Evolutionary conservation across 768 basidiomycete species (phyloP).

Genomic region (Naematelia encephala): DNA sequence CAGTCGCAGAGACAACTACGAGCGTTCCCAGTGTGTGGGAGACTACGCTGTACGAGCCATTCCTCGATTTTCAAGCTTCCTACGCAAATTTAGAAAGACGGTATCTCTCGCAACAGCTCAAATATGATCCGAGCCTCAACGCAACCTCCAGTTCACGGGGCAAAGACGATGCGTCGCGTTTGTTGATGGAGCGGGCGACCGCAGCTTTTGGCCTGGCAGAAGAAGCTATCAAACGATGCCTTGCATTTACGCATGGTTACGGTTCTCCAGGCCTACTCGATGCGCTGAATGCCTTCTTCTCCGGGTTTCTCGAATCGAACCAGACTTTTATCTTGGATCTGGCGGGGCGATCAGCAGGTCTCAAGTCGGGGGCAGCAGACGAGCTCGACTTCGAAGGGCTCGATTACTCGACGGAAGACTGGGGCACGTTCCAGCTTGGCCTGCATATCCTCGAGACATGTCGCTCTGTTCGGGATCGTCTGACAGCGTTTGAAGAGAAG

Average conservation of each 20-base stretch:
- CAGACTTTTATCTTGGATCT: conserved; percentile 10
- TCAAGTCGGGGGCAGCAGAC: conserved; percentile 18
- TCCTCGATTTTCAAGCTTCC: conserved; percentile 82
- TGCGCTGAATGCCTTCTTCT: conserved; percentile 68
- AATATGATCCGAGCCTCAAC: conserved; percentile 19
- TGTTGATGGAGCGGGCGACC: conserved; percentile 66
- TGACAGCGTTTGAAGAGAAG: conserved; percentile 67
- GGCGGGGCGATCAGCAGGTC: background rate
- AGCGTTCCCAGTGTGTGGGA: conserved; percentile 63
- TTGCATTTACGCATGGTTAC: conserved; percentile 83
- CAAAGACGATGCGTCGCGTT: conserved; percentile 48
- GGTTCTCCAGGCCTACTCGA: conserved; percentile 69
- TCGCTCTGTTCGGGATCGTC: conserved; percentile 66
- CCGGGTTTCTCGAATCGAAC: conserved; percentile 59
- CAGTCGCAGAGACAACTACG: conserved; percentile 2
- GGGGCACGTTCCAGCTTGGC: conserved; percentile 76
- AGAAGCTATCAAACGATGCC: conserved; percentile 71
- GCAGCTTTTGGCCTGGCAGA: conserved; percentile 75
- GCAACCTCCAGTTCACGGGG: conserved; percentile 9
- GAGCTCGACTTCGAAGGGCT: conserved; percentile 59
- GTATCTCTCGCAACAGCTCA: conserved; percentile 54
- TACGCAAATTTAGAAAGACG: conserved; percentile 75
- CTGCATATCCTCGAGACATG: conserved; percentile 81
- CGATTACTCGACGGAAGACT: conserved; percentile 85
- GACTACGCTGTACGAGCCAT: conserved; percentile 86